Evolutionary conservation across 225 moss, liverwort and hornwort genomes (phyloP), one percentile per base, ranked within the genome.

Genomic region (Marchantia polymorpha): DNA sequence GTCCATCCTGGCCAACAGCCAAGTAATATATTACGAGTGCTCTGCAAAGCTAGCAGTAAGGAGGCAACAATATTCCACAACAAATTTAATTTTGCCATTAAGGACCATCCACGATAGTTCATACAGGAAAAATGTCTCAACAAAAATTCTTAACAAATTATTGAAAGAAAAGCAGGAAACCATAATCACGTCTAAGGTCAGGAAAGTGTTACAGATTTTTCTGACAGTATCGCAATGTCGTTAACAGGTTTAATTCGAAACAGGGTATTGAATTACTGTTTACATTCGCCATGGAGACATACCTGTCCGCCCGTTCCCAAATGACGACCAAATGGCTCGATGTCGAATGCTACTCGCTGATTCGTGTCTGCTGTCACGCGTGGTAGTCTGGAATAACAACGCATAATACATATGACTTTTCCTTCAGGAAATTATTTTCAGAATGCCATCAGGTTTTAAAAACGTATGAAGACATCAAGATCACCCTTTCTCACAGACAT

Each of bases 281-380:
- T 65, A 27, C 71, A 71, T n/a, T n/a, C 22, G 31, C 50, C 49
- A 23, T 25, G 19, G 7, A 73, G 54, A 23, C 70, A 51, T 77
- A 96, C 96, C 91, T 95, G 95, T 64, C 99, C 99, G 74, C 99
- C 99, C 77, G 95, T 94, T 76, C 90, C 99, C 49, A 99, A 84
- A 86, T 93, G 83, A 53, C 90, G 89, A 22, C 95, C 99, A 70
- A 89, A 92, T 55, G 93, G 92, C 64, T 95, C 99, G 80, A 99
- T 95, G 55, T 99, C 95, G 69, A 99, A 99, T 64, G 93, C 77
- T 49, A 99, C 83, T 82, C 95, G 90, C 83, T 99, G 99, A 81
- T 99, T 99, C 56, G 93, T 99, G 64, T 89, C 89, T 64, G 84
- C 82, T 66, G 93, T 90, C 71, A 93, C 78, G 71, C 99, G 83